phyloP scores from a whole-genome alignment of 2,329 filamentous ascomycete species.

The Phaeosphaeriaceae sp. region DNA sequence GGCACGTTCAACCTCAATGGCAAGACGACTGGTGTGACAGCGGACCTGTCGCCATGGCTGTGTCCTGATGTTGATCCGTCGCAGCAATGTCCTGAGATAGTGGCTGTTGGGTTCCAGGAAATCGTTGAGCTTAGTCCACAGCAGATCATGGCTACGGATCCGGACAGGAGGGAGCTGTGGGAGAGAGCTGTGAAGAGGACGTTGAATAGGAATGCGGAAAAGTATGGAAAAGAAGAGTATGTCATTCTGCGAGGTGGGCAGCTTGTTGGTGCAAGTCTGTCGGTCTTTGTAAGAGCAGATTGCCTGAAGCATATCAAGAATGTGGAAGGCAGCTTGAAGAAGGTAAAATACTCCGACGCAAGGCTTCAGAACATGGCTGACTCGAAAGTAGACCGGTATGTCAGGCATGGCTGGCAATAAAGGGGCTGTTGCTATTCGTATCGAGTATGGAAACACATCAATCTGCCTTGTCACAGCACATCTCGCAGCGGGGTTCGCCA shows the following conservation, averaged over 20 bases:
- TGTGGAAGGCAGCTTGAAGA: slow-evolving; percentile 95
- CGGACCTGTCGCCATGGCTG: slow-evolving; percentile 87
- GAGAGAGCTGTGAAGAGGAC: slow-evolving; percentile 80
- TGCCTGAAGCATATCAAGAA: slow-evolving; percentile 87
- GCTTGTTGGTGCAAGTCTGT: slow-evolving; percentile 90
- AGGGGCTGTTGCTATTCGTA: slow-evolving; percentile 92
- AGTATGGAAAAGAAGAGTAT: slow-evolving; percentile 76
- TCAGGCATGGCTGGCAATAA: slow-evolving; percentile 98
- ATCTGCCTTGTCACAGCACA: slow-evolving; percentile 97
- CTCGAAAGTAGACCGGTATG: slow-evolving; percentile 72
- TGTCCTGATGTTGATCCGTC: slow-evolving; percentile 69
- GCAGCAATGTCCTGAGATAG: slow-evolving; percentile 78
- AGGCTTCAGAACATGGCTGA: slow-evolving; percentile 14
- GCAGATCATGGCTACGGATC: slow-evolving; percentile 99
- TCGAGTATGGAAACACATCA: slow-evolving; percentile 91
- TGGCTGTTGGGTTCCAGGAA: slow-evolving; percentile 94
- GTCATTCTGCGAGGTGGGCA: slow-evolving; percentile 91
- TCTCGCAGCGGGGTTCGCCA: slow-evolving; percentile 92
- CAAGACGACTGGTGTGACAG: slow-evolving; percentile 75
- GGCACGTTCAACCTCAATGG: slow-evolving; percentile 97
- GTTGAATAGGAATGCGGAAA: slow-evolving; percentile 75
- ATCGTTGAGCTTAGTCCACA: slow-evolving; percentile 98
- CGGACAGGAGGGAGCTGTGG: slow-evolving; percentile 83
- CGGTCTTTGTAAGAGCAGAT: slow-evolving; percentile 86
- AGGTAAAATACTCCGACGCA: slow-evolving; percentile 55